Evolutionary conservation across 2,329 filamentous ascomycete genomes (phyloP).

Genomic region (Aspergillus fijiensis): DNA sequence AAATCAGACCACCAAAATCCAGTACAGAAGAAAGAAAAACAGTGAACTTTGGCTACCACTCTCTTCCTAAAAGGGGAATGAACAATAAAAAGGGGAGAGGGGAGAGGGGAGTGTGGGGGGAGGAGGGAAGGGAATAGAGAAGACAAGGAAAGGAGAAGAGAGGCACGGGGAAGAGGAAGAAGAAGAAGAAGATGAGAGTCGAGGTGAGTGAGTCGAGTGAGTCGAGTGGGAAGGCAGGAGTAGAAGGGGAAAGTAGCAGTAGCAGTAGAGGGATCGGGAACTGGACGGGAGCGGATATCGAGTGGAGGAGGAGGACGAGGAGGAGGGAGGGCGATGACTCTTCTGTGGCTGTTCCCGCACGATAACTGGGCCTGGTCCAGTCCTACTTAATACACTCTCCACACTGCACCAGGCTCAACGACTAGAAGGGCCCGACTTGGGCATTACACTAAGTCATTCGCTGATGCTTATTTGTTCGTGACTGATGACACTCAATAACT

Average conservation of each 20-base stretch:
- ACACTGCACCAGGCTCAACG: too few relatives aligned
- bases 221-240: constrained; percentile 8
- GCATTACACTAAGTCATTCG: too few relatives aligned
- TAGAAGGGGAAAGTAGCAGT: constrained; percentile 4
- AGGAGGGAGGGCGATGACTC: constrained; percentile 17
- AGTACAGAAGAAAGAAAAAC: not conserved
- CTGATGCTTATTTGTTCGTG: too few relatives aligned
- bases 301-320: too few relatives aligned
- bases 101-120: not conserved
- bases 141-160: constrained; percentile 1
- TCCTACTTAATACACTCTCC: not conserved
- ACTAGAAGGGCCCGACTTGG: too few relatives aligned
- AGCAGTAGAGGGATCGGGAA: constrained; percentile 10
- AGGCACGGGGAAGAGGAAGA: not conserved
- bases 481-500: too few relatives aligned
- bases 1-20: not conserved
- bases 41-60: constrained; percentile 5
- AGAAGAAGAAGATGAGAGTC: constrained; percentile 4
- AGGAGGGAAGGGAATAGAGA: not conserved
- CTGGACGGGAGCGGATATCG: constrained; percentile 17
- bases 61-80: not conserved
- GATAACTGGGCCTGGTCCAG: not conserved
- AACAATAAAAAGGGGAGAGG: constrained; percentile 6
- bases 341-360: constrained; percentile 4
- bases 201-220: constrained; percentile 4